Base-by-base conservation (phyloP, 2,329 filamentous ascomycete species). In the Capronia americana region DNA sequence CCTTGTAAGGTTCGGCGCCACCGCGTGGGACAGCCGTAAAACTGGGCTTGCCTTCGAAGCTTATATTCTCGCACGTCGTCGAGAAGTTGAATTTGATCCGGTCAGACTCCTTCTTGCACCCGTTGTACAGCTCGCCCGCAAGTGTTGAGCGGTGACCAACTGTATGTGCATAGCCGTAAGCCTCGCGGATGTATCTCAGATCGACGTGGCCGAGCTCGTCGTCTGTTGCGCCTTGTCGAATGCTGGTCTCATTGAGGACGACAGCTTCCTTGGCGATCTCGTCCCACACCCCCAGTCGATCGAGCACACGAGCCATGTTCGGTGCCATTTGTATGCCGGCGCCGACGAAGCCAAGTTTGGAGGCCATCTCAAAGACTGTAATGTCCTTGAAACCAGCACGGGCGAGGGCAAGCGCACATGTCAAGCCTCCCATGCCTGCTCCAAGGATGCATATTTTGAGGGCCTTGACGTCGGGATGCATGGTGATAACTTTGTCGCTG, bases 281-380 rank as follows among this genome's bases (percentile, higher is more conserved):
- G 20, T 84, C 79, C 91, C 91, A 94, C 65, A 90, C 90, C 10
- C 89, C 91, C 46, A 93, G 80, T 14, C 84, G 81, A 74, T 92
- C 88, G 12, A 95, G 83, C 8, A 95, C 90, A 1, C 90, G 86
- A 3, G 89, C 88, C 85, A 94, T 90, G 71, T 95, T 96, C 0
- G 92, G 92, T 0, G 92, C 90, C 65, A 94, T 83, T 76, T 96
- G 92, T 70, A 95, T 94, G 4, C 92, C 92, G 1, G 92, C 92
- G 26, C 92, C 92, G 0, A 94, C 91, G 73, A 94, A 94, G 4
- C 91, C 91, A 3, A 94, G 83, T 70, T 87, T 86, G 4, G 88
- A 86, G 0, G 91, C 91, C 41, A 84, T 86, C 76, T 94, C 92
- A 76, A 88, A 94, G 58, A 94, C 86, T 62, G 89, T 83, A 73